Evolutionary conservation across 208 protist genomes (phyloP), one percentile per base, ranked within the genome.

Genomic region (Acanthamoeba sp.): DNA sequence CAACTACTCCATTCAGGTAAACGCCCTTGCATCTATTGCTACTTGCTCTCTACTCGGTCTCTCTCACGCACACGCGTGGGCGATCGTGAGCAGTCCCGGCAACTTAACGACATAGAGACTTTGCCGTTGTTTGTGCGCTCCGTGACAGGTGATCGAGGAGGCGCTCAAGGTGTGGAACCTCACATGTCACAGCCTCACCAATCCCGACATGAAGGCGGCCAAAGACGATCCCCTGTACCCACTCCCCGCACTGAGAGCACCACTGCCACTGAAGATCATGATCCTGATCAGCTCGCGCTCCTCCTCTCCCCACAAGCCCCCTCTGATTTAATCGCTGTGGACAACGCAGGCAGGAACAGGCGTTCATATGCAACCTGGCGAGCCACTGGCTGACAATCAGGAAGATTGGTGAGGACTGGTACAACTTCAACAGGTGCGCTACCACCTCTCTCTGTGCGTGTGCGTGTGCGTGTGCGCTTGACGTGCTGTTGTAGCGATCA

Each of bases 81-180:
- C n/a, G n/a, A n/a, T n/a, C n/a, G n/a, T n/a, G n/a, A n/a, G n/a
- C n/a, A n/a, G n/a, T n/a, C n/a, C n/a, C n/a, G n/a, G n/a, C n/a
- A n/a, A n/a, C n/a, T n/a, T n/a, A n/a, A n/a, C n/a, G n/a, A n/a
- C n/a, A n/a, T n/a, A n/a, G n/a, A n/a, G n/a, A n/a, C n/a, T n/a
- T n/a, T n/a, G n/a, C n/a, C n/a, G n/a, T n/a, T n/a, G n/a, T n/a
- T n/a, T 36, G 20, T 27, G 18, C 62, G 62, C 27, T 9, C 27
- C 24, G 42, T 84, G 6, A n/a, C 84, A 91, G 62, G 89, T 93
- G 36, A 93, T 93, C 59, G 48, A 93, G 38, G 66, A 93, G 48
- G 89, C 89, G n/a, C 66, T 93, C 48, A 82, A 93, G 42, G 89
- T 93, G 89, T 93, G 89, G 89, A 93, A 93, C 42, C 89, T 93